These are phyloP conservation scores for Linum usitatissimum DNA, from an alignment of 345 rosid species.

Conservation along the genomic window DNA sequence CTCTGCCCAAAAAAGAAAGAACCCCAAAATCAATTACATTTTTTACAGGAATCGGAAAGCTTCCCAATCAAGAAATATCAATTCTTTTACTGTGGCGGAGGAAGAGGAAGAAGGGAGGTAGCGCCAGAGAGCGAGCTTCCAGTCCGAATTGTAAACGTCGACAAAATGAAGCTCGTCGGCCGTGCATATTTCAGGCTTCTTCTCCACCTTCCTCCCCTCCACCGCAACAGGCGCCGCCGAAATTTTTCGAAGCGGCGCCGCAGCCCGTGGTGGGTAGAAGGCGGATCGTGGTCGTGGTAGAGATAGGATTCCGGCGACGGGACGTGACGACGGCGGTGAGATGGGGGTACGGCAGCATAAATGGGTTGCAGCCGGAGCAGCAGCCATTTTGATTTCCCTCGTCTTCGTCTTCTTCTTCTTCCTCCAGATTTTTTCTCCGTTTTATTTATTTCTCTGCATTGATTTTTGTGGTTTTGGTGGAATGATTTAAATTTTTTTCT, in stretches of 20 bases:
- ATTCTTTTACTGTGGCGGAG: neutral
- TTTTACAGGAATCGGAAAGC: neutral
- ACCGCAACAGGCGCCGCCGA: neutral
- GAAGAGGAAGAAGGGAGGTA: slow-evolving; percentile 40
- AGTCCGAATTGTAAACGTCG: slow-evolving; percentile 25
- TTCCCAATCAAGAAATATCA: too few species aligned
- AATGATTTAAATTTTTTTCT: too few species aligned
- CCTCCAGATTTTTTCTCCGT: neutral
- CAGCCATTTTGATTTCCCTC: neutral
- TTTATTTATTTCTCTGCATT: too few species aligned
- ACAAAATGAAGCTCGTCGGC: slow-evolving; percentile 53
- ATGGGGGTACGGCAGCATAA: neutral
- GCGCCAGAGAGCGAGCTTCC: slow-evolving; percentile 54
- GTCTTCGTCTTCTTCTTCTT: neutral
- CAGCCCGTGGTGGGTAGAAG: neutral
- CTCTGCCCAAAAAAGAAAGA: slow-evolving; percentile 6
- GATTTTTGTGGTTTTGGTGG: too few species aligned
- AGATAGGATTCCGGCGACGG: neutral
- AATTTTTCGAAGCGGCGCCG: neutral
- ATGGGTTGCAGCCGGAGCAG: neutral
- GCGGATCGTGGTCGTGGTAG: neutral
- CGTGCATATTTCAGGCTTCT: slow-evolving; percentile 32
- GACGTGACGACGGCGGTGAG: neutral
- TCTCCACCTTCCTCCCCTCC: neutral
- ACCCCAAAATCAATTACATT: neutral